These are phyloP conservation scores for Zygosaccharomyces kombuchaensis DNA, from an alignment of 805 yeast genomes.

Conservation along the genomic window DNA sequence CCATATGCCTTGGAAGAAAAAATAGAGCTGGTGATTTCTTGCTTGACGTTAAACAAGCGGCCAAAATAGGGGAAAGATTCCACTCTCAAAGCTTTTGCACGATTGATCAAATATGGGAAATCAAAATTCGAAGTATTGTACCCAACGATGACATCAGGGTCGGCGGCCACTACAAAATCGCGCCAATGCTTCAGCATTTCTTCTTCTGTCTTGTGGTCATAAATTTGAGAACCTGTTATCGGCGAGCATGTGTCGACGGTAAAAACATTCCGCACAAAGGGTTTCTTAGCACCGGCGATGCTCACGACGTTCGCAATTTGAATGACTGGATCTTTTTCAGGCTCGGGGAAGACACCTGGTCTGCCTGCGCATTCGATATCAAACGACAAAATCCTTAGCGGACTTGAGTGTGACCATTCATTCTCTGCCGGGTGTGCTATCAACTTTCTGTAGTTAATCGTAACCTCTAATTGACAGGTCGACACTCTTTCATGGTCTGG, in stretches of 20 bases:
- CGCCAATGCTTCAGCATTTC: constrained; percentile 86
- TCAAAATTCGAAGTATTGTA: constrained; percentile 94
- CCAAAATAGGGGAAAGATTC: constrained; percentile 80
- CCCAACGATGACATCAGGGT: constrained; percentile 96
- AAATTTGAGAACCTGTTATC: constrained; percentile 88
- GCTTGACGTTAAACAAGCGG: constrained; percentile 59
- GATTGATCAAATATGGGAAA: constrained; percentile 83
- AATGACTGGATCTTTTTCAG: constrained; percentile 88
- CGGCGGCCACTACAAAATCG: constrained; percentile 76
- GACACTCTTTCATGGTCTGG: constrained; percentile 46
- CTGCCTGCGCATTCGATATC: constrained; percentile 99
- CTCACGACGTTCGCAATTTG: constrained; percentile 96
- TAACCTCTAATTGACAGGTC: constrained; percentile 81
- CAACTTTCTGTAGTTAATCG: constrained; percentile 61
- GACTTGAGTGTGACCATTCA: constrained; percentile 90
- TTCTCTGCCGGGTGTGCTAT: constrained; percentile 86
- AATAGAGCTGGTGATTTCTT: constrained; percentile 73
- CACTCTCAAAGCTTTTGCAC: constrained; percentile 72
- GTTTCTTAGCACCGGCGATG: constrained; percentile 66
- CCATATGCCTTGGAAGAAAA: constrained; percentile 97
- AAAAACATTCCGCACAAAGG: constrained; percentile 91
- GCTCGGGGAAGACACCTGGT: constrained; percentile 93
- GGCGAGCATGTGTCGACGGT: constrained; percentile 89
- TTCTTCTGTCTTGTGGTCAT: constrained; percentile 66
- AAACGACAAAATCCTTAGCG: constrained; percentile 85